Evolutionary conservation across 192 early-diverging fungal genomes (phyloP), one percentile per base, ranked within the genome.

Genomic region (Backusella macrospora): DNA sequence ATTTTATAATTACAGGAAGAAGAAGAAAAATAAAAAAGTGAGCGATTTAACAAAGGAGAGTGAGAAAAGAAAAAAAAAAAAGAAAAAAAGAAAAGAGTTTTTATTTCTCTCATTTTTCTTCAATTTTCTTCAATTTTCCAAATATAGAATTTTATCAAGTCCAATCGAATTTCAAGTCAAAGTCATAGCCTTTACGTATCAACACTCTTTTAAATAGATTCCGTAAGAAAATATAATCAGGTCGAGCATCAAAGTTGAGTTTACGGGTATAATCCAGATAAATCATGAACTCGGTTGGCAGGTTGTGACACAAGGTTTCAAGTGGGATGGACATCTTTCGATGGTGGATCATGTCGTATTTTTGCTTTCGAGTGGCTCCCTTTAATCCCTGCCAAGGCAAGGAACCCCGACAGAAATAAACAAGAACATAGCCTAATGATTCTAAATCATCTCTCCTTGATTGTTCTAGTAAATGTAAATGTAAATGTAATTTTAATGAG

Each of bases 301-400:
- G 91, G 5, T 90, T 90, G 43, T 91, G 88, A 82, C 94, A 96
- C 14, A 96, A 84, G 71, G 89, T 82, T 76, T 94, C 95, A 13
- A 93, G 92, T 23, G 89, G 87, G 18, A 93, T 95, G 16, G 87
- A 93, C 90, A 96, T 93, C 85, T 96, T 96, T 83, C 92, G 93
- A 72, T 94, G 93, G 92, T 93, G 93, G 75, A 96, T 96, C 73
- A 94, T 91, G 81, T 96, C 95, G 80, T 96, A 96, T 83, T 96
- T 95, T 90, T 95, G 93, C 81, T 94, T 94, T 83, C 95, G 95
- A 49, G 92, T 96, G 6, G 89, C 91, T 6, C 93, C 94, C 78
- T 96, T 96, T 65, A 95, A 83, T 15, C 95, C 95, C 80, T 96
- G 95, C 95, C 95, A 97, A 80, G 95, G 94, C 55, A 96, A 85